phyloP scores from a whole-genome alignment of 805 yeast species.

The Maudiozyma bulderi region DNA sequence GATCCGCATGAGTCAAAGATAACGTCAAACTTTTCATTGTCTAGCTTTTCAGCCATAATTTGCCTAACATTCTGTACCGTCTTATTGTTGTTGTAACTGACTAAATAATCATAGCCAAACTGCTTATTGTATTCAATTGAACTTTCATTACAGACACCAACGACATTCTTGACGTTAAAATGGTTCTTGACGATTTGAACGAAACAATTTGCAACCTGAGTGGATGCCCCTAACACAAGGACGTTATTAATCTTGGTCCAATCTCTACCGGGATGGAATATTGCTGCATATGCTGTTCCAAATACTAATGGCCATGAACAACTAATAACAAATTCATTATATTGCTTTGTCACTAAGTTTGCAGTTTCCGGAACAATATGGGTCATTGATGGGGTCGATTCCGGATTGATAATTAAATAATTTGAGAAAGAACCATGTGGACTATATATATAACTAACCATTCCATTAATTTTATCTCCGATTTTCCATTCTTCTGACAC shows the following conservation, averaged over 20 bases:
- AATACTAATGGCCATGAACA: slow-evolving; percentile 57
- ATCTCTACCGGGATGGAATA: slow-evolving; percentile 27
- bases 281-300: slow-evolving; percentile 47
- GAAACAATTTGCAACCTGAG: slow-evolving; percentile 52
- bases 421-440: background rate
- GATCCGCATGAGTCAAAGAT: slow-evolving; percentile 62
- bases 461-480: background rate
- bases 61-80: slow-evolving; percentile 30
- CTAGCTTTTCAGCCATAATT: slow-evolving; percentile 19
- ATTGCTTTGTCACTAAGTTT: slow-evolving; percentile 24
- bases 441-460: slow-evolving; percentile 19
- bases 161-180: slow-evolving; percentile 40
- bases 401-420: slow-evolving; percentile 30
- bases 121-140: slow-evolving; percentile 36
- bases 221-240: slow-evolving; percentile 64
- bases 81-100: slow-evolving; percentile 46
- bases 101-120: slow-evolving; percentile 48
- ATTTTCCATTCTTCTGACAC: background rate
- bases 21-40: slow-evolving; percentile 44
- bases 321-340: slow-evolving; percentile 15
- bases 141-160: slow-evolving; percentile 44
- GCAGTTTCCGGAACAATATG: slow-evolving; percentile 29
- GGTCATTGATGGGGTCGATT: slow-evolving; percentile 5
- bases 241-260: slow-evolving; percentile 37
- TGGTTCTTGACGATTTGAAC: slow-evolving; percentile 47